Percentiles rank a stretch among this genome's conserved stretches.
Conservation (phyloP, 2,329 filamentous ascomycete species). For the Cadophora sp. region DNA sequence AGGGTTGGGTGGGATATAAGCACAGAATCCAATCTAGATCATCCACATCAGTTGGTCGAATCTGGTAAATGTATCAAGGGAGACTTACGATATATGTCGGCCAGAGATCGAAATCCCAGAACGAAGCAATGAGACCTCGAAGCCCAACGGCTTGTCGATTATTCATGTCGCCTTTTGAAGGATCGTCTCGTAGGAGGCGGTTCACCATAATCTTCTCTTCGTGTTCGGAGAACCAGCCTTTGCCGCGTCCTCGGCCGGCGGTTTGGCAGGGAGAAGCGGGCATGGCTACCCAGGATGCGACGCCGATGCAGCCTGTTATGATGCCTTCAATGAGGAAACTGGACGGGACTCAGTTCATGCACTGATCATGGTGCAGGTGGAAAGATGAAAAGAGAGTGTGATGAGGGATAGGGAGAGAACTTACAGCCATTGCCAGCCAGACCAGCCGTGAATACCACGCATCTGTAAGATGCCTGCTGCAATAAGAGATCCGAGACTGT, state of each 20-base stretch:
- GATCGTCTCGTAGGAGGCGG: constrained; percentile 60
- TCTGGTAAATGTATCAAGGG: background rate
- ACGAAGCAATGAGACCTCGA: constrained; percentile 48
- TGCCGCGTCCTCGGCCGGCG: constrained; percentile 55
- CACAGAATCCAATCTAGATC: constrained; percentile 24
- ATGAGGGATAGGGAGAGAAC: background rate
- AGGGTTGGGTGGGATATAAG: constrained; percentile 26
- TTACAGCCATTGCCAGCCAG: constrained; percentile 49
- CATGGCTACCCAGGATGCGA: constrained; percentile 27
- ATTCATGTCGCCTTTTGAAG: constrained; percentile 55
- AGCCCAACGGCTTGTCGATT: constrained; percentile 56
- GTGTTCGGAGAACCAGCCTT: constrained; percentile 67
- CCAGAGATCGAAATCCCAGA: constrained; percentile 66
- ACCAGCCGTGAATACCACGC: constrained; percentile 27
- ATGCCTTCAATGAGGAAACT: constrained; percentile 33
- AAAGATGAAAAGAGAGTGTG: background rate
- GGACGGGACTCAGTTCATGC: background rate
- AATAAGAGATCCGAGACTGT: constrained; percentile 25
- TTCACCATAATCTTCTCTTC: constrained; percentile 74
- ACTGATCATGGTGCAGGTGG: background rate
- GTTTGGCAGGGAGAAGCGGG: constrained; percentile 49
- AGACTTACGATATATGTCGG: constrained; percentile 45
- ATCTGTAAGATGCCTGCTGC: constrained; percentile 31
- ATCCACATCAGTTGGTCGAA: background rate
- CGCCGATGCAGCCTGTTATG: constrained; percentile 27